phyloP scores from a whole-genome alignment of 495 filamentous ascomycete genomes.

The Penicillium bialowiezense region DNA sequence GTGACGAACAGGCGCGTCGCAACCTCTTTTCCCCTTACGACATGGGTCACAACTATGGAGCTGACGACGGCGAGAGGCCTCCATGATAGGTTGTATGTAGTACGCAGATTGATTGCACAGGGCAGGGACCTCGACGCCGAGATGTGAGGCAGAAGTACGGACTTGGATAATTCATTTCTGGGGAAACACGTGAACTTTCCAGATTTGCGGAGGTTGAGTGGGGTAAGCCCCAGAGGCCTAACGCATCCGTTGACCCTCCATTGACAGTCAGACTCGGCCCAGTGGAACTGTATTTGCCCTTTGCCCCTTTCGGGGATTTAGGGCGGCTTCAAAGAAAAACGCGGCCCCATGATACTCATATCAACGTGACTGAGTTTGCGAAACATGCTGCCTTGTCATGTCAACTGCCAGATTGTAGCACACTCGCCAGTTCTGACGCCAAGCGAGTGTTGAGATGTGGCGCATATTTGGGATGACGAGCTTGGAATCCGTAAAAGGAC shows the following conservation, averaged over 20 bases:
- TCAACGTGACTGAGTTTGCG: too few species aligned
- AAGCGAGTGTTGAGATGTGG: neutral
- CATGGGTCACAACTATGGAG: conserved; percentile 45
- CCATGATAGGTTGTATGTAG: conserved; percentile 4
- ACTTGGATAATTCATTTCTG: neutral
- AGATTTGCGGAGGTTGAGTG: neutral
- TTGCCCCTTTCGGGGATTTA: neutral
- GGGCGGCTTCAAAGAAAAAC: too few species aligned
- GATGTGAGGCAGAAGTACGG: neutral
- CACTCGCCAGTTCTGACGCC: too few species aligned
- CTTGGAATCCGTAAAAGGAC: neutral
- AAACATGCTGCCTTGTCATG: too few species aligned
- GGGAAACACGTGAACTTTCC: conserved; percentile 1
- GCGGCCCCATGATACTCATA: too few species aligned
- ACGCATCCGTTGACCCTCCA: neutral
- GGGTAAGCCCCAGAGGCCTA: neutral
- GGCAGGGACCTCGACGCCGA: neutral
- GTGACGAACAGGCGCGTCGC: conserved; percentile 31
- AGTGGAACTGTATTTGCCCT: neutral
- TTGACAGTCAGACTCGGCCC: neutral
- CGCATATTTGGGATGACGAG: neutral
- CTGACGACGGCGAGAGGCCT: conserved; percentile 24
- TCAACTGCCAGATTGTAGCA: too few species aligned
- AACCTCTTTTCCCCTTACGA: conserved; percentile 43
- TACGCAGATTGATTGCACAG: neutral